Evolutionary conservation across 805 yeast species (phyloP), one percentile per base, ranked within the genome.

Genomic region (Metschnikowia corniflorae): DNA sequence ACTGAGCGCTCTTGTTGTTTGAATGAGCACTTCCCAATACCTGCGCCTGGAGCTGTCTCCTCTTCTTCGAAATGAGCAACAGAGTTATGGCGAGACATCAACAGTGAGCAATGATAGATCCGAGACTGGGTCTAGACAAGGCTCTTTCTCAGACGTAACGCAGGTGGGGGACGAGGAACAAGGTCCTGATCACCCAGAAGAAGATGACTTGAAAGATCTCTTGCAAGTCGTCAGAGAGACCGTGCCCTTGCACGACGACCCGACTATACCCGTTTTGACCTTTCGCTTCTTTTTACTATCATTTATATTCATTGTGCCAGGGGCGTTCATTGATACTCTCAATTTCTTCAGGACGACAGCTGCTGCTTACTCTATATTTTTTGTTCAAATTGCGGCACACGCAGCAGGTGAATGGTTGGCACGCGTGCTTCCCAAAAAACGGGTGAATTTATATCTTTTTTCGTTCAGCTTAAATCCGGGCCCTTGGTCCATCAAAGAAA

Each of bases 401-500:
- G 72, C 73, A 53, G 53, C 63, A 2, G 78, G 78, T 1, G 60
- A 64, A 36, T 68, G 66, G 63, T 45, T 74, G 31, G 75, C 78
- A 0, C 46, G 37, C 16, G 53, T 49, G 0, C 53, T 75, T 3
- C 80, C 80, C 0, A 35, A 47, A 7, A 57, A 50, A 35, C 39
- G 33, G 10, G 39, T 63, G 6, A 35, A 33, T 5, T 26, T 55
- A 5, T 46, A 52, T 5, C 34, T 50, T 6, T 47, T 51, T 33
- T 42, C 43, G 20, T 63, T 71, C 43, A 58, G 58, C 35, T 21
- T 45, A 23, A 74, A 75, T 40, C 80, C 80, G 0, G 74, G 77
- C 2, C 78, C 80, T 0, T 75, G 78, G 78, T 57, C 75, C 4
- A 65, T 75, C 28, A 73, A 74, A 40, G 80, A 75, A 46, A 65